Evolutionary conservation across 2,329 filamentous ascomycete genomes (phyloP).

Genomic region (Colletotrichum magnum): DNA sequence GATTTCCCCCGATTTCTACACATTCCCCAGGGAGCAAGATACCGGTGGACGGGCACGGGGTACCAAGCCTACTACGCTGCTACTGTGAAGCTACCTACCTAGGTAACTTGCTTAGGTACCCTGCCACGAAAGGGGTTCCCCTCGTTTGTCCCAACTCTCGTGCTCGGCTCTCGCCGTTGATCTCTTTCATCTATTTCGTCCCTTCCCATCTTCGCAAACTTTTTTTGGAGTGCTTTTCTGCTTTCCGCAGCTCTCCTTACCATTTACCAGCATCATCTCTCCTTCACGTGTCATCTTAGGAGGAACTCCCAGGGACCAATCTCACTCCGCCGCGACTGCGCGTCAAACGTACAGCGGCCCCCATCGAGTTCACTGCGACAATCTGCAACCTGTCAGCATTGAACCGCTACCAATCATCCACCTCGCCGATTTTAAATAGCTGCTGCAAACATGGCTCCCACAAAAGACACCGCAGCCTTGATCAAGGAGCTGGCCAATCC

Average conservation of each 20-base stretch:
- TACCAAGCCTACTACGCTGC: too few relatives aligned
- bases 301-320: background rate
- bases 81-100: too few relatives aligned
- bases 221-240: background rate
- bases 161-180: background rate
- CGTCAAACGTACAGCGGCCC: background rate
- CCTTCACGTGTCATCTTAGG: conserved; percentile 12
- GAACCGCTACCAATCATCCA: conserved; percentile 4
- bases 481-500: conserved; percentile 69
- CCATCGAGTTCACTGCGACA: conserved; percentile 21
- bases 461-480: conserved; percentile 53
- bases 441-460: conserved; percentile 48
- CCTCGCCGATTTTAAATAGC: conserved; percentile 2
- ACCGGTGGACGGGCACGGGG: too few relatives aligned
- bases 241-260: background rate
- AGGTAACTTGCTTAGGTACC: background rate
- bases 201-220: conserved; percentile 21
- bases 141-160: conserved; percentile 17
- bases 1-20: conserved; percentile 25
- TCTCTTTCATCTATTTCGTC: conserved; percentile 9
- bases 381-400: conserved; percentile 22
- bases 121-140: conserved; percentile 19
- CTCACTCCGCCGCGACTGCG: background rate
- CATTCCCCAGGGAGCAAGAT: background rate
- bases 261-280: background rate